Evolutionary conservation across 495 filamentous ascomycete species (phyloP), one percentile per base, ranked within the genome.

Genomic region (Penicillium tannophilum): DNA sequence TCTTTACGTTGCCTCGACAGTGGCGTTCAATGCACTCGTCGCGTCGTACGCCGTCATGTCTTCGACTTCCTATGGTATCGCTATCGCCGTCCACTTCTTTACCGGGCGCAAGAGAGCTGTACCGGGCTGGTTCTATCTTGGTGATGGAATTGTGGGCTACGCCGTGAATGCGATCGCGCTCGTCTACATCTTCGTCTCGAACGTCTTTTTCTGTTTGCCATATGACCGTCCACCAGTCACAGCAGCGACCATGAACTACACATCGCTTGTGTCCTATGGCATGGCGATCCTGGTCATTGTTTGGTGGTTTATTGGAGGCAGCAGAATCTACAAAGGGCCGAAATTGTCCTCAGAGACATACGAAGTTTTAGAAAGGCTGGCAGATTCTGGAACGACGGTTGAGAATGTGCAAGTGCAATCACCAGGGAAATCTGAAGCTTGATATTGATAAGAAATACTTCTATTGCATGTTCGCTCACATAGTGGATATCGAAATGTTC

Each of bases 21-120:
- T 35, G 23, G 56, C 56, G 0, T 59, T 59, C 19, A 59, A 59
- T 41, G 56, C 56, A 30, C 50, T 59, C 31, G 50, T 59, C 7
- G 56, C 49, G 16, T 59, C 56, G 8, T 59, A 53, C 30, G 56
- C 50, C 2, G 56, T 59, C 20, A 52, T 59, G 49, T 53, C 56
- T 11, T 47, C 49, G 1, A 54, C 56, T 4, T 59, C 56, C 12
- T 59, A 53, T 28, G 49, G 49, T 20, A 43, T 59, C n/a, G 56
- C 56, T 4, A 59, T 59, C 19, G 49, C 24, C 8, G 31, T 53
- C 9, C 56, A 59, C 20, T 42, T 59, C 28, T 47, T 53, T 10
- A 53, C 56, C 8, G 50, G 50, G 9, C 56, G 56, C 3, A 59
- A 59, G 31, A 11, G 42, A 39, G 50, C 52, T 12, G 28, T 30